Evolutionary conservation across 495 filamentous ascomycete species (phyloP).

Genomic region (Hyaloscypha hepaticicola): DNA sequence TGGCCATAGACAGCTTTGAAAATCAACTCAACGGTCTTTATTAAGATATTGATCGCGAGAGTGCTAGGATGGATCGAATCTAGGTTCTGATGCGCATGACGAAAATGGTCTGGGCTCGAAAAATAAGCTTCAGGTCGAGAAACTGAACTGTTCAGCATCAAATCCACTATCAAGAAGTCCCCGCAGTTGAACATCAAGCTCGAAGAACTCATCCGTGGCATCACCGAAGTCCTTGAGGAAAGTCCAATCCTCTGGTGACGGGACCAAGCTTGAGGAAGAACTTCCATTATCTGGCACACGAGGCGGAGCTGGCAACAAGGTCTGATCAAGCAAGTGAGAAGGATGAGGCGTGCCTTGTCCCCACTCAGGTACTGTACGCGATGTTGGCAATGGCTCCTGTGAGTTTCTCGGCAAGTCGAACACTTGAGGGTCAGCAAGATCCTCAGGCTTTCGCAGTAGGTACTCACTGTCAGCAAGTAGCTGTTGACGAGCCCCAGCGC

Average conservation of each 20-base stretch:
- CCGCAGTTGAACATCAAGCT: conserved; percentile 25
- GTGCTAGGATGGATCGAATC: neutral
- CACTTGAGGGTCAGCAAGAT: conserved; percentile 7
- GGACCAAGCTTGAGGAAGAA: neutral
- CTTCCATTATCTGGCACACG: neutral
- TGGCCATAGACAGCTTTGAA: too few species aligned
- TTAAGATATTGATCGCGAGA: too few species aligned
- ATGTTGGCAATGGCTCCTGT: neutral
- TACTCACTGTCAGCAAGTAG: conserved; percentile 24
- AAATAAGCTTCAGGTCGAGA: neutral
- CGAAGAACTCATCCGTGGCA: conserved; percentile 26
- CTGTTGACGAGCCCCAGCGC: conserved; percentile 24
- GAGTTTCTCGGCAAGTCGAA: conserved; percentile 17
- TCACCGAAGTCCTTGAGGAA: conserved; percentile 28
- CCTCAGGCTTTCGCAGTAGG: neutral
- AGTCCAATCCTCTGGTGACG: conserved; percentile 23
- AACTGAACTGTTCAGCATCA: neutral
- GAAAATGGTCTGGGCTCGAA: neutral
- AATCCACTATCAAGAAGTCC: conserved; percentile 21
- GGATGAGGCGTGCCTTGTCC: neutral
- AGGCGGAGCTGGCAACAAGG: neutral
- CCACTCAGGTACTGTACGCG: neutral
- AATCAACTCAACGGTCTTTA: too few species aligned
- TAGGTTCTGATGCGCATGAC: neutral
- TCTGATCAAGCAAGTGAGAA: neutral